Evolutionary conservation across 108 stramenopile genomes (phyloP), one percentile per base, ranked within the genome.

Genomic region (Pelagomonas calceolata): DNA sequence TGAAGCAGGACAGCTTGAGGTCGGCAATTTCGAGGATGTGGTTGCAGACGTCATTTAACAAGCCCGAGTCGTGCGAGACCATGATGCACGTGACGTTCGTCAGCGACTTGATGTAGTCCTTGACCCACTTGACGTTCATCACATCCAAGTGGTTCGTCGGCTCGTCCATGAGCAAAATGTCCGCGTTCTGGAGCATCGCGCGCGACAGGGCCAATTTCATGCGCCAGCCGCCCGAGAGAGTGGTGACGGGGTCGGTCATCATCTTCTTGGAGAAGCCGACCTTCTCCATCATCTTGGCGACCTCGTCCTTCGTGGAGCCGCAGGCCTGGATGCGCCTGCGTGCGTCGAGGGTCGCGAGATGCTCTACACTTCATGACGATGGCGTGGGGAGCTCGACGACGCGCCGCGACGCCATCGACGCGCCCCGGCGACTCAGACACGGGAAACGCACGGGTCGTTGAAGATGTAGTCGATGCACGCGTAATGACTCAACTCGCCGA

Each of bases 61-160:
- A 85, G 34, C 94, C 95, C 67, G 95, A 94, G 80, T 99, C 98
- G 83, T 99, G 98, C 70, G 94, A 95, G 75, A 97, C 96, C 79
- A 97, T 95, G 88, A 99, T 97, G 36, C 86, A 87, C 34, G 96
- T 97, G 30, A 99, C 96, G 76, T 94, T 76, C 64, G 82, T 91
- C 70, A 97, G 89, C 32, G 91, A 43, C 86, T 93, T 95, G 69
- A 99, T 82, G 92, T 97, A 99, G 78, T 89, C 94, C 88, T 97
- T 97, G 65, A 99, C 95, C 98, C 98, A 99, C 32, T 95, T 95
- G 69, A 99, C 96, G 81, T 98, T 98, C 85, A 96, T 96, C 64
- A 99, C 98, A 82, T 99, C 98, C 81, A 97, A 82, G 84, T 99
- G 98, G 79, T 97, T 97, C 45, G 98, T 99, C 63, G 98, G 98